Base-by-base conservation (phyloP, 2,329 filamentous ascomycete genomes). In the Blastomyces silverae region DNA sequence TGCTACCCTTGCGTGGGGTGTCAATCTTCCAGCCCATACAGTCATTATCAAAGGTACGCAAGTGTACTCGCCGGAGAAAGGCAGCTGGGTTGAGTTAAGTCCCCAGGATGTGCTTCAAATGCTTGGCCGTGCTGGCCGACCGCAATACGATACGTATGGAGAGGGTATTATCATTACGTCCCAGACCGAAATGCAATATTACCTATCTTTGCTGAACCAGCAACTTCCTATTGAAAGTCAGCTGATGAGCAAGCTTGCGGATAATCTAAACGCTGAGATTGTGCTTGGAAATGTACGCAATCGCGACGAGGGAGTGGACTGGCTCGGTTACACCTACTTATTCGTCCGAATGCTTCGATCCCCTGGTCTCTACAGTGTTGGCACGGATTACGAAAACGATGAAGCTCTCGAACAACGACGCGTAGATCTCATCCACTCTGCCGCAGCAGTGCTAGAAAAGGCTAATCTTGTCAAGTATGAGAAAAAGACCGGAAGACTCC, bases 1-100 rank as follows among this genome's bases (percentile, higher is more conserved):
- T 50, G 93, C 95, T 50, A 99, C 94, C n/a, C 82, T 99, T 63
- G 94, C 94, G 31, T 99, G 94, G 94, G 94, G 94, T 86, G 94
- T 99, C 74, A 99, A 99, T 77, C 80, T 99, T 73, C 94, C 94
- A 4, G 94, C 94, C 1, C 94, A 99, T 74, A 97, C 94, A 0
- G 94, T 99, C 73, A 93, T 99, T 74, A 99, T 99, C 81, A 99
- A 99, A 79, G 94, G 94, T 64, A 99, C 94, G 0, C 92, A 96
- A 73, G 89, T 99, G 25, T 99, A 99, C 79, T 97, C 94, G 0
- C 94, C 94, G 0, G 94, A 99, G 75, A 97, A 97, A 80, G 94
- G 94, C 80, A 94, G 90, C 76, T 99, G 94, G 93, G 92, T 99
- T 25, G 95, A 99, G 75, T 79, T 99, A 63, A 97, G 92, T 73